Base-by-base conservation (phyloP, 2,329 filamentous ascomycete species). In the Microcyclosporella mali region DNA sequence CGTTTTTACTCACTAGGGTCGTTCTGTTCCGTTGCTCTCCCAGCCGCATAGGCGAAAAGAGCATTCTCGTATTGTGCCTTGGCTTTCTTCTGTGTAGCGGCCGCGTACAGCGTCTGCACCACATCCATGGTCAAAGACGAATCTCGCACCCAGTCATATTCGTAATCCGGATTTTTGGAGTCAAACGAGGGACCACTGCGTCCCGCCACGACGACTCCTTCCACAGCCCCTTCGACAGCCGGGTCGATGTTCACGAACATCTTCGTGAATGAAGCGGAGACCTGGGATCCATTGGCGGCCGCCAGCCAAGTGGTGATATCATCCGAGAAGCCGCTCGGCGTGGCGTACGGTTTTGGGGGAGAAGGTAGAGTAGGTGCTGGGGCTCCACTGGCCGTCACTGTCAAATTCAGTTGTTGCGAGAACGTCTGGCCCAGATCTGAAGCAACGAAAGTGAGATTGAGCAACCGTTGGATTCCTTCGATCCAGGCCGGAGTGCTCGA, bases 201-300 rank as follows among this genome's bases (percentile, higher is more conserved):
- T 29, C 59, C 58, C 3, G 60, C 60, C 12, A 62, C 56, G 9
- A 62, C 59, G 1, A 56, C 56, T 4, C 60, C 60, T 39, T 54
- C 46, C 6, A 48, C 58, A 15, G 55, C 58, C 7, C 56, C 59
- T 15, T 43, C 35, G 16, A 60, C 46, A 25, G 46, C 44, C 3
- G 58, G 58, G 29, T 63, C 61, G 56, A 63, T 58, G 41, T 63
- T 63, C 10, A 46, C 39, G 45, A 62, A 62, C 59, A 63, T 62
- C 32, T 46, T 37, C 7, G 45, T 37, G 40, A 60, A 56, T 2
- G 56, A 49, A 2, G 50, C 49, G 9, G 47, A 48, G 3, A 51
- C 41, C 34, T 62, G 53, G 3, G 57, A 59, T 11, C 48, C 49
- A 36, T 33, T 46, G 6, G 39, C 37, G 14, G 54, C 42, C 7